Evolutionary conservation across 2,329 filamentous ascomycete genomes (phyloP).

Genomic region (Hypoxylon sp.): DNA sequence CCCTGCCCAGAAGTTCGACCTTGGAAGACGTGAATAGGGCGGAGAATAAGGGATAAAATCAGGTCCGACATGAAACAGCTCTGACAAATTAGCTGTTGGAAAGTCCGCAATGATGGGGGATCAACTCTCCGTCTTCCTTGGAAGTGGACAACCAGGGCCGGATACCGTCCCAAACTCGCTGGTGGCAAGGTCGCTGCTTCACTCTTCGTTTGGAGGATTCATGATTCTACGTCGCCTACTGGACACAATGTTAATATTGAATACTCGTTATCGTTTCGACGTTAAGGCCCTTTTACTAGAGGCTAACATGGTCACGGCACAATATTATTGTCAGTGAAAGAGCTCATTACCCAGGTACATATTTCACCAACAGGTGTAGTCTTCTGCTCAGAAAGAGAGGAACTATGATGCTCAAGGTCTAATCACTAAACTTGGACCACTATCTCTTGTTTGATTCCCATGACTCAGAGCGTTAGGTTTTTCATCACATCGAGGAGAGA

Average conservation of each 20-base stretch:
- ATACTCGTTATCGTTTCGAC: background rate
- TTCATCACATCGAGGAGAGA: too few relatives aligned
- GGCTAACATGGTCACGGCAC: background rate
- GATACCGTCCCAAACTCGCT: background rate
- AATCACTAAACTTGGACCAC: too few relatives aligned
- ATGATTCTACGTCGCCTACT: background rate
- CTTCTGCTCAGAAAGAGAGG: too few relatives aligned
- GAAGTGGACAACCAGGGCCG: background rate
- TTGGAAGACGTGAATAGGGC: conserved; percentile 2
- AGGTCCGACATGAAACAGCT: background rate
- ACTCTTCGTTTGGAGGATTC: background rate
- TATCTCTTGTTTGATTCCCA: too few relatives aligned
- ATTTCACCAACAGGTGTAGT: too few relatives aligned
- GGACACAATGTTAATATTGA: background rate
- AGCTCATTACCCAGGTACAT: background rate
- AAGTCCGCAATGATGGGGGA: background rate
- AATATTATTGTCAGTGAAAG: background rate
- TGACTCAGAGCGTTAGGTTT: too few relatives aligned
- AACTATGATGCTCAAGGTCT: too few relatives aligned
- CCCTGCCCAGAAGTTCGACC: conserved; percentile 6
- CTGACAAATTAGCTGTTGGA: background rate
- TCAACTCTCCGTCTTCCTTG: background rate
- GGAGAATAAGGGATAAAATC: conserved; percentile 21
- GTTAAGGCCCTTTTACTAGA: background rate
- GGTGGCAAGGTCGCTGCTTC: background rate